These are phyloP conservation scores for Verbascum thapsus DNA, from an alignment of 257 asterid genomes.

Conservation along the genomic window DNA sequence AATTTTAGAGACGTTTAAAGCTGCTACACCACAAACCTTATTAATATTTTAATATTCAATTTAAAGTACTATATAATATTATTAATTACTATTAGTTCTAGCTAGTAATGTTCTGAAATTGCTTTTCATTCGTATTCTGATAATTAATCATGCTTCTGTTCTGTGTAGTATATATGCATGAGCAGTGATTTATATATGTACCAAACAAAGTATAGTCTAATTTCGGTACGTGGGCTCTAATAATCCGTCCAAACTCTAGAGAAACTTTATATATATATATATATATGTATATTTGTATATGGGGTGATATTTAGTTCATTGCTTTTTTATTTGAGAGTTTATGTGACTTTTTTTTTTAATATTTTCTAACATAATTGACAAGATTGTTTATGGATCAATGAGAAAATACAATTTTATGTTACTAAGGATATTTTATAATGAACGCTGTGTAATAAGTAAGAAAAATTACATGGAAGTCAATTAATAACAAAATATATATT, in stretches of 20 bases:
- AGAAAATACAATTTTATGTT: too few species aligned
- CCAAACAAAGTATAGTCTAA: conserved; percentile 30
- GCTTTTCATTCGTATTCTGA: conserved; percentile 32
- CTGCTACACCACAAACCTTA: conserved; percentile 42
- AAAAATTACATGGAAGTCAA: too few species aligned
- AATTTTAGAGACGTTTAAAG: conserved; percentile 58
- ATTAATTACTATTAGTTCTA: neutral
- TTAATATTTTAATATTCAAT: neutral
- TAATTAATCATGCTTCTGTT: conserved; percentile 31
- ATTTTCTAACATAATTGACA: too few species aligned
- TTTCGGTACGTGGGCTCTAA: conserved; percentile 26
- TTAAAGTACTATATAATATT: conserved; percentile 8
- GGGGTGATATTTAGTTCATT: too few species aligned
- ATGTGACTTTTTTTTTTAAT: too few species aligned
- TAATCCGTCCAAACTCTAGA: neutral
- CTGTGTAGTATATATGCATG: neutral
- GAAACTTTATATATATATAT: too few species aligned
- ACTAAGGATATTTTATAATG: too few species aligned
- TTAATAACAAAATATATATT: too few species aligned
- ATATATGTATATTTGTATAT: too few species aligned
- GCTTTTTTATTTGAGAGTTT: too few species aligned
- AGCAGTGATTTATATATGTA: conserved; percentile 11
- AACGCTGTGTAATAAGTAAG: too few species aligned
- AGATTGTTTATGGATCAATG: too few species aligned
- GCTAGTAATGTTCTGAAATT: conserved; percentile 29